Base-by-base conservation (phyloP, 2,329 filamentous ascomycete species). In the Aspergillus neoniger region DNA sequence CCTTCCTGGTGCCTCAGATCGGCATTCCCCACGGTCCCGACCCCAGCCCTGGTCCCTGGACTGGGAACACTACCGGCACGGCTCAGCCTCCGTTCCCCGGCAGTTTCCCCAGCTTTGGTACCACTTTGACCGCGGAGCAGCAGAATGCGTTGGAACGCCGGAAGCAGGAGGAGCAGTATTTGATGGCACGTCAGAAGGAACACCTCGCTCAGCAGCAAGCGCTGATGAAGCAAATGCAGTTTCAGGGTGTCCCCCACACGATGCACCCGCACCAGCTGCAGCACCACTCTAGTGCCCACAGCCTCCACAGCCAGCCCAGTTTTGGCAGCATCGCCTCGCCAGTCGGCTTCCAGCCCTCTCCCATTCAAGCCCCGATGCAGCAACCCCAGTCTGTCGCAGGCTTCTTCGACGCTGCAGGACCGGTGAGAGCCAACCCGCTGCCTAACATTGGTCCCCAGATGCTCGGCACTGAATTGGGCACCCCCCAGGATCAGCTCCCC, bases 151-250 rank as follows among this genome's bases (percentile, higher is more conserved):
- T 99, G 1, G 95, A 99, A 79, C 87, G 95, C 57, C 86, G 95
- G 55, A 99, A 99, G 81, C 95, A 99, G 75, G 95, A 99, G 77
- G 96, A 99, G 72, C 95, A 99, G 74, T 96, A 95, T 74, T 83
- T 96, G 38, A 96, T 98, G 87, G 95, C 96, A 49, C 89, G 95
- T 44, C 95, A 99, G 76, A 92, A 96, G 67, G 95, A 99, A 74
- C 91, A 92, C 67, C 85, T 97, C 58, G 90, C 92, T 64, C 91
- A 92, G 65, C 92, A 96, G 72, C 92, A 96, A 71, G 87, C 92
- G 61, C 83, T 88, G 54, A 89, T 87, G 75, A 87, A 88, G 65
- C 85, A 93, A 73, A 89, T 91, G 73, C 88, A 88, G 58, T 83
- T 90, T 69, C 85, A 83, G 56, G 81, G 81, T 49, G 80, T 83